Evolutionary conservation across 164 flowering plant genomes (phyloP).

Genomic region (Protea cynaroides): DNA sequence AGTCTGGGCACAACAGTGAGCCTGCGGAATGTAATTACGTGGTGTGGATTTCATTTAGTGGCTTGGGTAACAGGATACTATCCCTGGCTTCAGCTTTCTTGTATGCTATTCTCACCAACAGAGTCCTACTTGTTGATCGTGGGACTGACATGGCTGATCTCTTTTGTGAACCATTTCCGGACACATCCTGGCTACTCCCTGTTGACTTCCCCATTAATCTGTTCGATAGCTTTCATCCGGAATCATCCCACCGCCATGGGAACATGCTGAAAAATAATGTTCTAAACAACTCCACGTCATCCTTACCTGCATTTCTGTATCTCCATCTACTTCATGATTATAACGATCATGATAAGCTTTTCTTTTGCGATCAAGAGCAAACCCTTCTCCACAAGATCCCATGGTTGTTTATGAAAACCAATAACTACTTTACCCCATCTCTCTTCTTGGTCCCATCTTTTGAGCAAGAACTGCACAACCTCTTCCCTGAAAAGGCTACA

Average conservation of each 20-base stretch:
- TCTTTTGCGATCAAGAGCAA: constrained; percentile 82
- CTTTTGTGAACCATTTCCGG: constrained; percentile 88
- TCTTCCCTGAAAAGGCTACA: constrained; percentile 66
- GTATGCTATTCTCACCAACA: constrained; percentile 73
- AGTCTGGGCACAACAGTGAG: constrained; percentile 23
- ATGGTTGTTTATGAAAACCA: constrained; percentile 68
- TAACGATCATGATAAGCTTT: constrained; percentile 68
- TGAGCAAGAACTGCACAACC: constrained; percentile 46
- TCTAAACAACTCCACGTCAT: constrained; percentile 14
- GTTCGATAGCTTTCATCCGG: constrained; percentile 41
- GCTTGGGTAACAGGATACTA: constrained; percentile 74
- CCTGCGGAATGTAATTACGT: constrained; percentile 54
- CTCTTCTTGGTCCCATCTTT: constrained; percentile 74
- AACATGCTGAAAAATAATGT: constrained; percentile 39
- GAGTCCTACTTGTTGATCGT: constrained; percentile 74
- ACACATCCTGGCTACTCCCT: constrained; percentile 70
- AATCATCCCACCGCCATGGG: constrained; percentile 47
- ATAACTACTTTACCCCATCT: constrained; percentile 73
- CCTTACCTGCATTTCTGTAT: constrained; percentile 36
- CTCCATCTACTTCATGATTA: constrained; percentile 74
- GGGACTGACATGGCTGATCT: constrained; percentile 62
- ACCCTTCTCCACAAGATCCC: constrained; percentile 45
- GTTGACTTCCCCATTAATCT: constrained; percentile 55
- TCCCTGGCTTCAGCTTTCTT: constrained; percentile 73
- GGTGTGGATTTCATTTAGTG: constrained; percentile 76